A percentile compares a stretch with the other conserved stretches of the same genome.
Conservation (phyloP, 208 protist species). For the Kentomonas sorsogonicus region DNA sequence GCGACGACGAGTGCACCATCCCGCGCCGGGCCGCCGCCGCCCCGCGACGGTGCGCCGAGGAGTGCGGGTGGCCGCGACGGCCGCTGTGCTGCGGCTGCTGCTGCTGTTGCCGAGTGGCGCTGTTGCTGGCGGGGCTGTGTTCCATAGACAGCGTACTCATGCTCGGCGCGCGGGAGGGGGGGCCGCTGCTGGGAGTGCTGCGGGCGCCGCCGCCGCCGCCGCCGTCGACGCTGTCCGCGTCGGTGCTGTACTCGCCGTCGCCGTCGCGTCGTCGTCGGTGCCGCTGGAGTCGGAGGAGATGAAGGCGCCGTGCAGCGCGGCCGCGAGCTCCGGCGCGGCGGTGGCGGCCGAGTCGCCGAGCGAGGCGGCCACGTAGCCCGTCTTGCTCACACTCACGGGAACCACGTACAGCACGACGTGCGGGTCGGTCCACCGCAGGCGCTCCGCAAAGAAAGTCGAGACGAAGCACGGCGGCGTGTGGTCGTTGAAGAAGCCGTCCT, state of each 20-base stretch:
- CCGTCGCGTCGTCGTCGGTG: background rate
- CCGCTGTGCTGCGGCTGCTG: too few relatives aligned
- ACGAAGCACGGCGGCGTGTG: constrained; percentile 67
- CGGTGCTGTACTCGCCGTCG: background rate
- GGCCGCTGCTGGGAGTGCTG: too few relatives aligned
- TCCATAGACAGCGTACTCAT: too few relatives aligned
- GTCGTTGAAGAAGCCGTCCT: constrained; percentile 44
- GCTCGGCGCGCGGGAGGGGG: too few relatives aligned
- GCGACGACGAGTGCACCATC: too few relatives aligned
- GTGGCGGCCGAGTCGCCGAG: background rate
- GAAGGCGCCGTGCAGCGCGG: background rate
- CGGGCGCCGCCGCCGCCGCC: too few relatives aligned
- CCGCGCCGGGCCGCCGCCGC: too few relatives aligned
- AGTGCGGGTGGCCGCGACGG: too few relatives aligned
- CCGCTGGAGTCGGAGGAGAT: background rate
- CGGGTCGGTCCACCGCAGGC: constrained; percentile 47
- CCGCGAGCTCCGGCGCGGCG: background rate
- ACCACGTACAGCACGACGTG: constrained; percentile 71
- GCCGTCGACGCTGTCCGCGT: too few relatives aligned
- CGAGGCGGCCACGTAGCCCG: constrained; percentile 54
- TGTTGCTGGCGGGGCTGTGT: too few relatives aligned
- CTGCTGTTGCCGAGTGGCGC: too few relatives aligned
- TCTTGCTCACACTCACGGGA: constrained; percentile 61
- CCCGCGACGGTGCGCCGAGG: too few relatives aligned
- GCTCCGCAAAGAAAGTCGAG: constrained; percentile 58